Base-by-base conservation (phyloP, 495 filamentous ascomycete genomes). In the Haplographium delicatum region DNA sequence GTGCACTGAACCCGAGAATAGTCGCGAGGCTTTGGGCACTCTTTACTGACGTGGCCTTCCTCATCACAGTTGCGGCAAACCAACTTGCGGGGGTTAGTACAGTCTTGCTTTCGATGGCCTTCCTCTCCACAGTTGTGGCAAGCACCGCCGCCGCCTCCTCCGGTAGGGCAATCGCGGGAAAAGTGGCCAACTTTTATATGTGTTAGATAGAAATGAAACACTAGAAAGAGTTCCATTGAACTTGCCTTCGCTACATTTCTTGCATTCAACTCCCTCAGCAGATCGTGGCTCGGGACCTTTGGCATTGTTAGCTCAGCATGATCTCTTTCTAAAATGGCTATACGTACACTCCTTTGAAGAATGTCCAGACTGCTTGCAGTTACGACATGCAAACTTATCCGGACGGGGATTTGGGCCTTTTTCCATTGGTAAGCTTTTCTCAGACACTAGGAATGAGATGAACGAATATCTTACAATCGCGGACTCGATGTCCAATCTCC, bases 1-100 rank as follows among this genome's bases (percentile, higher is more conserved):
- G 20, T 26, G 47, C 58, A 61, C 47, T 61, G 49, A 6, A 60
- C 53, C 43, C 58, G 53, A 26, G 48, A 53, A 4, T 35, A 89
- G 58, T 95, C 85, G 37, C 75, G 80, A 4, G 86, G 85, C 71
- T 85, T 74, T 0, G 86, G 76, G 63, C 91, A 95, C 5, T 90
- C 86, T 35, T 80, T 82, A 34, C 71, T 70, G 35, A 74, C 65
- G 56, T 96, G 91, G 0, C 91, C 91, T 25, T 70, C 74, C 53
- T 80, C 68, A 31, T 88, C 80, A 48, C 85, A 89, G 68, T 93
- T 89, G 15, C 80, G 78, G 63, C 88, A 91, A 60, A 71, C 70
- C 10, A 68, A 54, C 28, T 68, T 67, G 30, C 66, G 67, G 31
- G 66, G 65, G 47, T 75, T 71, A 2, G 68, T 59, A 44, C 72